Evolutionary conservation across 805 yeast genomes (phyloP).

Genomic region (Lipomyces lipofer): DNA sequence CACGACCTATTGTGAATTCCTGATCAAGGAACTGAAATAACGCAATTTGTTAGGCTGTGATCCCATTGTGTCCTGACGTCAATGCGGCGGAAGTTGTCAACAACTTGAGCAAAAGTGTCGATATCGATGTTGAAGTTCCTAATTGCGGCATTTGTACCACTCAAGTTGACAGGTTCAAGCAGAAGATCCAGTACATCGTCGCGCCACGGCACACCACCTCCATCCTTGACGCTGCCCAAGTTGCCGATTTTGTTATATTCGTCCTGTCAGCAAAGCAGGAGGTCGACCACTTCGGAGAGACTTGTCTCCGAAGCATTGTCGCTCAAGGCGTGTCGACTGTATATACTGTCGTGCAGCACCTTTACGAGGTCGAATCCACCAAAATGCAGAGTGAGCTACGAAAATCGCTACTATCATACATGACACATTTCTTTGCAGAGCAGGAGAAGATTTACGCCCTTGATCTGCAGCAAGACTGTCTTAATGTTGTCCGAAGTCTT

Average conservation of each 20-base stretch:
- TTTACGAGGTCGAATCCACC: conserved; percentile 64
- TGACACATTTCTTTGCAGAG: conserved; percentile 75
- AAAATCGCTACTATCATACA: conserved; percentile 63
- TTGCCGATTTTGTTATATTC: conserved; percentile 85
- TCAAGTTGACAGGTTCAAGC: conserved; percentile 63
- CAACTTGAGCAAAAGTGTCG: conserved; percentile 33
- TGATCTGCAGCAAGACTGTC: conserved; percentile 67
- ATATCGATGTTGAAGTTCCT: conserved; percentile 22
- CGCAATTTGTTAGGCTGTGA: conserved; percentile 47
- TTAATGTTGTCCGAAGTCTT: conserved; percentile 67
- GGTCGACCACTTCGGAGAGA: conserved; percentile 85
- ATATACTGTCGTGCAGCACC: conserved; percentile 74
- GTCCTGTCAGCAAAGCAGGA: conserved; percentile 87
- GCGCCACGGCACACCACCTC: conserved; percentile 72
- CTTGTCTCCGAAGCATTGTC: conserved; percentile 80
- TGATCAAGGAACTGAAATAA: neutral
- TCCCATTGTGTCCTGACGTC: conserved; percentile 76
- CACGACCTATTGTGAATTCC: neutral
- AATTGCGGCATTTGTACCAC: conserved; percentile 14
- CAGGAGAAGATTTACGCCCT: conserved; percentile 75
- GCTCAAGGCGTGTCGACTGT: conserved; percentile 89
- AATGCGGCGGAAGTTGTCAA: conserved; percentile 40
- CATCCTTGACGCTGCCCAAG: conserved; percentile 80
- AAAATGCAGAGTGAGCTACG: conserved; percentile 73
- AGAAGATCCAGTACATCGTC: conserved; percentile 67